Conservation (phyloP, 805 yeast species). For the Brettanomyces anomalus region DNA sequence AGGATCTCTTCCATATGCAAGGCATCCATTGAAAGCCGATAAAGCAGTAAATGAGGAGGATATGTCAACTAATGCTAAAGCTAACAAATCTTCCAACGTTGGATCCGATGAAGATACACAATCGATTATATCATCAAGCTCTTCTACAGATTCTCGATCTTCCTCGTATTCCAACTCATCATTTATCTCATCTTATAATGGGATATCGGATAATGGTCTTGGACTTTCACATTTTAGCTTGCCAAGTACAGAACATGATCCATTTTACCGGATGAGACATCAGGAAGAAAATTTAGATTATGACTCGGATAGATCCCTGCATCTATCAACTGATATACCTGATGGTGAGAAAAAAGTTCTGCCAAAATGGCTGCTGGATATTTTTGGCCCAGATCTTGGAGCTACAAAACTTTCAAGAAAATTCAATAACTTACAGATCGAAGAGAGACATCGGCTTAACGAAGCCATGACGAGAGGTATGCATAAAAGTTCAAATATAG, state of each 20-base stretch:
- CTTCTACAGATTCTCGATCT: too few relatives aligned
- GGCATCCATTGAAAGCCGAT: too few relatives aligned
- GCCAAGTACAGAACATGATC: slow-evolving; percentile 34
- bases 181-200: too few relatives aligned
- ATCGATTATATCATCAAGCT: too few relatives aligned
- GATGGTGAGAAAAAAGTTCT: slow-evolving; percentile 21
- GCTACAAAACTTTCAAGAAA: slow-evolving; percentile 36
- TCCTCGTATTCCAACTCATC: too few relatives aligned
- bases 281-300: slow-evolving; percentile 40
- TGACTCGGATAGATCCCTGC: slow-evolving; percentile 20
- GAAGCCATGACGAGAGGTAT: slow-evolving; percentile 26
- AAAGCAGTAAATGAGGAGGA: too few relatives aligned
- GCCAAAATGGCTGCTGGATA: slow-evolving; percentile 47
- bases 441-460: slow-evolving; percentile 61
- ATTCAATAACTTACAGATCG: slow-evolving; percentile 58
- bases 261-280: slow-evolving; percentile 39
- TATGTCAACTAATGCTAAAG: too few relatives aligned
- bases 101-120: too few relatives aligned
- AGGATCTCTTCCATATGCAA: slow-evolving; percentile 12
- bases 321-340: slow-evolving; percentile 15
- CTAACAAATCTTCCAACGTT: too few relatives aligned
- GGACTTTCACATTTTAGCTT: slow-evolving; percentile 44
- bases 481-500: slow-evolving; percentile 4
- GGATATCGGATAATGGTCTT: slow-evolving; percentile 7
- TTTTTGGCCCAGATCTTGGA: slow-evolving; percentile 27